Conservation (phyloP, 148 eudicot genomes). For the Pharnaceum exiguum region DNA sequence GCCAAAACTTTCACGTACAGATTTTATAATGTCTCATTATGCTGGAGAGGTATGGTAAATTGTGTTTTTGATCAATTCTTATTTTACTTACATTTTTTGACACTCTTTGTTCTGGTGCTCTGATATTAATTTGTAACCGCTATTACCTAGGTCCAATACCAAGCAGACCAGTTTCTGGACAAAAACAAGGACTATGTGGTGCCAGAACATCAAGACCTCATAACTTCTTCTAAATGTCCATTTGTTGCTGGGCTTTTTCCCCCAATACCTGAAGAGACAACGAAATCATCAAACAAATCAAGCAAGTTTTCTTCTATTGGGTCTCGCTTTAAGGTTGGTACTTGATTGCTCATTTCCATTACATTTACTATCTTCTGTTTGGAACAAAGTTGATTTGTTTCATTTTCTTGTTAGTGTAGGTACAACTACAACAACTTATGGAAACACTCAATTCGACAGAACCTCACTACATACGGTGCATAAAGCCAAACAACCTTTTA, state of each 20-base stretch:
- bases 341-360: background rate
- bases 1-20: constrained; percentile 92
- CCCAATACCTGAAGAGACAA: constrained; percentile 57
- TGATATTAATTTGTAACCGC: background rate
- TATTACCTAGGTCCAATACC: constrained; percentile 70
- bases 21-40: constrained; percentile 87
- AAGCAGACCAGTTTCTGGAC: constrained; percentile 95
- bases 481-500: constrained; percentile 90
- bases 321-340: constrained; percentile 82
- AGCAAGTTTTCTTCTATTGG: constrained; percentile 95
- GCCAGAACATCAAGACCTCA: constrained; percentile 88
- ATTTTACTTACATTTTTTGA: background rate
- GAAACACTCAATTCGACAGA: constrained; percentile 85
- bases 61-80: constrained; percentile 3
- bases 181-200: constrained; percentile 96
- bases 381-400: constrained; percentile 9
- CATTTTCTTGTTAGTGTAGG: constrained; percentile 41
- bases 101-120: constrained; percentile 1
- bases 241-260: constrained; percentile 95
- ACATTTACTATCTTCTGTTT: constrained; percentile 3
- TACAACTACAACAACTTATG: constrained; percentile 92
- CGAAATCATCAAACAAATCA: constrained; percentile 54
- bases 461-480: constrained; percentile 94
- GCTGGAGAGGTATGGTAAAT: constrained; percentile 94
- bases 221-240: constrained; percentile 78